Base-by-base conservation (phyloP, 371 early-diverging fungal genomes). In the Synchytrium microbalum region DNA sequence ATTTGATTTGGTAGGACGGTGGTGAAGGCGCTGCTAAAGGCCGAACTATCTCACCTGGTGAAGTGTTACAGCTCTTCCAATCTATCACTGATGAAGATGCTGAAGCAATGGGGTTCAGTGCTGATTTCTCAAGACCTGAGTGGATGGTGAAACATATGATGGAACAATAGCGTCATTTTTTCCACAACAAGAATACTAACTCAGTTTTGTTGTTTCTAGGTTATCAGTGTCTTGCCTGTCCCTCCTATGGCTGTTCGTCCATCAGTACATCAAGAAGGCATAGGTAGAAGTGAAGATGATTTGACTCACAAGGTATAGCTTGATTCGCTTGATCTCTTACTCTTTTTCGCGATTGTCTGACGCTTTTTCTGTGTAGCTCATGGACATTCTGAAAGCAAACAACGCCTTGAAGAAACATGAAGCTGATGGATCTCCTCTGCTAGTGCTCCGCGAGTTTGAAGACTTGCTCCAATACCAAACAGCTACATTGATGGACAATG, bases 401-500 rank as follows among this genome's bases (percentile, higher is more conserved):
- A 89, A 86, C 23, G 87, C 88, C 69, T 84, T 99, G 28, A 85
- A 85, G 61, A 85, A 88, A 54, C 90, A 92, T 71, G 92, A 95
- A 72, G 80, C 86, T n/a, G 99, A 99, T 68, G 99, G 98, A 60
- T 91, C 95, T 25, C 99, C 99, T 1, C 89, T 86, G 2, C 99
- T 98, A 71, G 88, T 98, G 64, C 84, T 98, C 32, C 84, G 86
- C 56, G 99, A 99, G 75, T 96, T 91, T 71, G 99, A 98, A 70
- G 83, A 88, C 51, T 76, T 99, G 54, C 79, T 99, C 54, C 98
- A 99, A 81, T 99, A 92, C 80, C 99, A 99, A 74, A 89, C 95
- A 61, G 98, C 99, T 2, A 99, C 99, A 26, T 90, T 92, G 67
- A 98, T 99, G 92, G 93, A 99, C 78, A 99, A 99, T 76, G 98